Percentiles rank a stretch among this genome's conserved stretches.
Conservation (phyloP, 352 stramenopile species). For the Globisporangium barbulae region DNA sequence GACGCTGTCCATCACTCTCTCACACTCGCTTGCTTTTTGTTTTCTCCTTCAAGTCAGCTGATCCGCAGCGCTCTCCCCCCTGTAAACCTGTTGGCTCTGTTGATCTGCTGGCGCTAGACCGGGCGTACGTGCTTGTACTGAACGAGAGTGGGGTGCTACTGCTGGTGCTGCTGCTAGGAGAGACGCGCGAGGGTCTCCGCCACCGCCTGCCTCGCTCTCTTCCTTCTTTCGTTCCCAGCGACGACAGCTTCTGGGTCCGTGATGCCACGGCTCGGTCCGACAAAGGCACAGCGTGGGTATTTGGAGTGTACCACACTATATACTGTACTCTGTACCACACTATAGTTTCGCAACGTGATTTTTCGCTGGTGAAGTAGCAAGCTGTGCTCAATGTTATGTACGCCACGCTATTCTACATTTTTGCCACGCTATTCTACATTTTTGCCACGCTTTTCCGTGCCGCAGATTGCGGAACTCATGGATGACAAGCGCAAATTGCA, state of each 20-base stretch:
- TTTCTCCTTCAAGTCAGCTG: background rate
- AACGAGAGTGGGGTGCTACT: background rate
- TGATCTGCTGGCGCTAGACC: background rate
- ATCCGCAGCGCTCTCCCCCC: background rate
- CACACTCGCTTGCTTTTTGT: background rate
- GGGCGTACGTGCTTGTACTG: background rate
- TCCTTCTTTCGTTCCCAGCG: background rate
- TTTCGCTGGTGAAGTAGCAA: too few species aligned
- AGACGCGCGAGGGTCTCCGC: background rate
- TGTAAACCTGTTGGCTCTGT: background rate
- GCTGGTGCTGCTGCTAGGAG: background rate
- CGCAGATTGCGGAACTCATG: background rate
- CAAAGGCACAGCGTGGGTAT: background rate
- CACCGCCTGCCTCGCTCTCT: background rate
- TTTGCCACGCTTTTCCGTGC: background rate
- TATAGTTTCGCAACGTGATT: background rate
- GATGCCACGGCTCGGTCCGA: background rate
- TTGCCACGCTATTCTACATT: background rate
- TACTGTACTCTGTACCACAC: background rate
- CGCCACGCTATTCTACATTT: background rate
- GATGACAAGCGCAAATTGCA: background rate
- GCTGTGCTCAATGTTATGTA: background rate
- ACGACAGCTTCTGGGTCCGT: background rate
- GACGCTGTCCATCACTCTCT: conserved; percentile 70
- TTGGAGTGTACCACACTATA: background rate